Base-by-base conservation (phyloP, 306 rosid genomes). In the Sphenostylis stenocarpa region DNA sequence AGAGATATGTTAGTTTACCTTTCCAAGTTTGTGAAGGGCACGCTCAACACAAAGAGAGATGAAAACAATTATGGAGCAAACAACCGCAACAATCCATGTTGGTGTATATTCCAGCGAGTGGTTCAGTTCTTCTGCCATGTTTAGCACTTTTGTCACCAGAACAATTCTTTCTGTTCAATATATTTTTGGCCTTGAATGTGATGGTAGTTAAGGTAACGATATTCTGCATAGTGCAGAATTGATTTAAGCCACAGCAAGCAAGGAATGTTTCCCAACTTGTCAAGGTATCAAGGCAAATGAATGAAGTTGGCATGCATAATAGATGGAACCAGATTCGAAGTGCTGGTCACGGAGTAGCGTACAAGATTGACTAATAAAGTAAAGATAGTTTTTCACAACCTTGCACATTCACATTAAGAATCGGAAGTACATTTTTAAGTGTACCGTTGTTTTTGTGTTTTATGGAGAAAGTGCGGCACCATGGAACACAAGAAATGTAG, bases 71-170 rank as follows among this genome's bases (percentile, higher is more conserved):
- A 92, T 73, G 77, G 84, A 82, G 82, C 94, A 91, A 67, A 95
- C 89, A 73, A 58, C 84, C 6, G 99, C 98, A 8, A 96, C 90
- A 23, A 96, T 87, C 99, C 99, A 96, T 57, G 97, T 91, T 24
- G 99, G 91, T 23, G 96, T 91, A 69, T 71, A 92, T 86, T 92
- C 98, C 24, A 96, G 85, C 34, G 91, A 90, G 67, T 72, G 73
- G 82, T 69, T 85, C 66, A 58, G 77, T 73, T 84, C 91, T 73
- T 82, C 86, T 17, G 84, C 90, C 86, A 87, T 87, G 72, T 53
- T 66, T 65, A 23, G 72, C 29, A 43, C 55, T 43, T 78, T 66
- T 29, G 31, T 56, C 65, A 80, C 21, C 80, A 36, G 33, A 28
- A 13, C 69, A 67, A 19, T 19, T 69, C 55, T 44, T 52, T 61